Evolutionary conservation across 2,329 filamentous ascomycete species (phyloP), one percentile per base, ranked within the genome.

Genomic region (Phialophora expanda): DNA sequence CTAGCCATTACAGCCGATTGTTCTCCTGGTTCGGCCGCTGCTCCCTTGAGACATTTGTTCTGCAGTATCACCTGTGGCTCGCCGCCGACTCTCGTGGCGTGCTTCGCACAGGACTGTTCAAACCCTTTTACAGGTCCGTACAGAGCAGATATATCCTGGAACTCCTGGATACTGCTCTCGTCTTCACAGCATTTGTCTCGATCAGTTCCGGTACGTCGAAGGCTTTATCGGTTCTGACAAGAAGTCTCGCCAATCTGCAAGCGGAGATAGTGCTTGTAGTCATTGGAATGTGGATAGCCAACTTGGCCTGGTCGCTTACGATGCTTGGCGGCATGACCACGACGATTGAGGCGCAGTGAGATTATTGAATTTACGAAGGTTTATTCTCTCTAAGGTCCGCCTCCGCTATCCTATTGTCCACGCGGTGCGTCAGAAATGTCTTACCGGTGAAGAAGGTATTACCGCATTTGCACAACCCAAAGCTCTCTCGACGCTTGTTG

Each of bases 41-140:
- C 65, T 85, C 85, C 0, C 80, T 88, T 1, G 87, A 89, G 74
- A 83, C 85, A 0, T 87, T 85, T 68, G 79, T 87, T 5, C 76
- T 89, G 44, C 85, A 88, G 69, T 84, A 84, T 72, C 87, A 90
- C 73, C 79, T 88, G 61, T 87, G 85, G 82, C 81, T 89, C 8
- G 85, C 85, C 1, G 85, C 82, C 2, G 85, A 89, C 70, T 83
- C 84, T 1, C 83, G 80, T 34, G 85, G 83, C 0, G 70, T 85
- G 3, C 78, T 89, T 7, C 79, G 61, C 68, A 72, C 71, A 71
- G 80, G 65, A 61, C 74, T 70, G 6, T 30, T 65, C 26, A 59
- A 64, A 32, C 28, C 20, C 22, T 28, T 62, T 5, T n/a, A 48
- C 32, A 17, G 46, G 28, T 28, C 28, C 12, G 55, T 28, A 51